Evolutionary conservation across 345 rosid species (phyloP).

Genomic region (Nasturtium officinale): DNA sequence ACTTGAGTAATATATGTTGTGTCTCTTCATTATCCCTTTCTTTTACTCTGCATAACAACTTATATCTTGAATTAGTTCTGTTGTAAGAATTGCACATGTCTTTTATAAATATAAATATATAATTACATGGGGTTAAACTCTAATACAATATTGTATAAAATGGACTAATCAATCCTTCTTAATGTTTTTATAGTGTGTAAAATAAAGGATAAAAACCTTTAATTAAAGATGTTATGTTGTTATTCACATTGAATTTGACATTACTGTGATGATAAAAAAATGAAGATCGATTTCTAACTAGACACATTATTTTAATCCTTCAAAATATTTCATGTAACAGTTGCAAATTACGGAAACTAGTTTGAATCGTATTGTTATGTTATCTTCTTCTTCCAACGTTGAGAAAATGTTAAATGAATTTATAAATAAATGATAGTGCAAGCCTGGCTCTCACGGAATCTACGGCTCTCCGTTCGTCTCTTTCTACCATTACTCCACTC

Average conservation of each 20-base stretch:
- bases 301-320: not conserved
- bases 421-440: conserved; percentile 45
- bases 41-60: conserved; percentile 30
- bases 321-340: conserved; percentile 9
- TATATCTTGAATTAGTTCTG: conserved; percentile 25
- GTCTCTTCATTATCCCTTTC: conserved; percentile 29
- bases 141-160: not conserved
- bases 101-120: not conserved
- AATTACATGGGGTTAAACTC: conserved; percentile 10
- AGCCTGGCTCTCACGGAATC: conserved; percentile 61
- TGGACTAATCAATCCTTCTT: not conserved
- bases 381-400: not conserved
- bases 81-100: conserved; percentile 12
- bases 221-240: not conserved
- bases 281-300: conserved; percentile 6
- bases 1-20: conserved; percentile 35
- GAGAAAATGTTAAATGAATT: conserved; percentile 5
- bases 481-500: conserved; percentile 46
- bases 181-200: not conserved
- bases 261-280: not conserved
- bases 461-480: conserved; percentile 45
- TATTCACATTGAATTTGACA: conserved; percentile 8
- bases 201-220: not conserved
- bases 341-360: conserved; percentile 8
- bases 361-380: not conserved